Conservation (phyloP, 805 yeast species). For the Lachancea nothofagi region DNA sequence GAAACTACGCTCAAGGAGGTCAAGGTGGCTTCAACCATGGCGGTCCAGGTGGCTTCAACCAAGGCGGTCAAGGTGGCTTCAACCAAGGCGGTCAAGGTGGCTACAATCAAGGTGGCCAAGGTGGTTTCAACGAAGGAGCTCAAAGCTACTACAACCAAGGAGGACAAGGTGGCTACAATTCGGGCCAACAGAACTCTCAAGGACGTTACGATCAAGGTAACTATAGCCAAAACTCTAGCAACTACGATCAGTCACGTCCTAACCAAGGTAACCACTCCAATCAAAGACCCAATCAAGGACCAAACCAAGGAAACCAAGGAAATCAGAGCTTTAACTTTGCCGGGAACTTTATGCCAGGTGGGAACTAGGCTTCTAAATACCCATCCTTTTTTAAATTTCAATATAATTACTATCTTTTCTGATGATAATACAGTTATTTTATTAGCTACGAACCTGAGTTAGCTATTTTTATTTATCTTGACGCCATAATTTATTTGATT, state of each 20-base stretch:
- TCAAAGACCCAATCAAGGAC: background rate
- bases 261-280: constrained; percentile 5
- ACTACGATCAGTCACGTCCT: background rate
- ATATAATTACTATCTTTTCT: no score
- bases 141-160: background rate
- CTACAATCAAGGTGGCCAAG: background rate
- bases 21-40: background rate
- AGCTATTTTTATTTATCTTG: no score
- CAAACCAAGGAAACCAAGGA: background rate
- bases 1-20: constrained; percentile 2
- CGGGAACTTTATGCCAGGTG: constrained; percentile 9
- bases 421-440: no score
- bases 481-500: no score
- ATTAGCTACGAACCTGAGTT: no score
- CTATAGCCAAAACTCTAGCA: background rate
- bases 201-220: background rate
- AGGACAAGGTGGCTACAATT: constrained; percentile 3
- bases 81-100: constrained; percentile 4
- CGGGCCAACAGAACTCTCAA: background rate
- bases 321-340: constrained; percentile 9
- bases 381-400: no score
- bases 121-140: background rate
- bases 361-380: no score
- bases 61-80: background rate
- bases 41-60: constrained; percentile 2